Evolutionary conservation across 1,139 yeast species (phyloP).

Genomic region (Pichia sp.): DNA sequence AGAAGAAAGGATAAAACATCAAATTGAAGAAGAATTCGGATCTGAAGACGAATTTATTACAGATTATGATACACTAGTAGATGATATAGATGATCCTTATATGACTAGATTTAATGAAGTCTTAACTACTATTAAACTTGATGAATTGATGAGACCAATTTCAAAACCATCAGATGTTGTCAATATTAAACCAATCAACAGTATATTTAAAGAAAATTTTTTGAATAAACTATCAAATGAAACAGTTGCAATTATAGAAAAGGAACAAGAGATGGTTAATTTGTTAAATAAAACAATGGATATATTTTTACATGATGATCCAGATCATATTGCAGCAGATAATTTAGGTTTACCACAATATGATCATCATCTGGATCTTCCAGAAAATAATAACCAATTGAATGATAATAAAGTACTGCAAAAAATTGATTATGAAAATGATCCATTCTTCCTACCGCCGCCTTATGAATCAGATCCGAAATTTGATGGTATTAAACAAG

Average conservation of each 20-base stretch:
- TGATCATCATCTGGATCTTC: conserved; percentile 49
- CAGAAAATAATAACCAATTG: conserved; percentile 16
- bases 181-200: conserved; percentile 60
- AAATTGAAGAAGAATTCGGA: conserved; percentile 27
- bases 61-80: no score
- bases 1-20: conserved; percentile 23
- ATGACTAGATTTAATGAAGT: conserved; percentile 21
- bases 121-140: conserved; percentile 31
- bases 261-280: conserved; percentile 70
- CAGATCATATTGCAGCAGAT: conserved; percentile 57
- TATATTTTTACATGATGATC: conserved; percentile 81
- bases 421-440: conserved; percentile 23
- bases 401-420: no score
- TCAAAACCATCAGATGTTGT: conserved; percentile 75
- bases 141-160: conserved; percentile 67
- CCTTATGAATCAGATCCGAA: conserved; percentile 32
- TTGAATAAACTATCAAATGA: conserved; percentile 56
- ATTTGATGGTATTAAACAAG: conserved; percentile 40
- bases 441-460: conserved; percentile 65
- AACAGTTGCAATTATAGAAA: conserved; percentile 68
- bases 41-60: conserved; percentile 9
- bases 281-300: conserved; percentile 66
- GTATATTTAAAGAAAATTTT: conserved; percentile 51
- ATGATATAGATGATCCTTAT: conserved; percentile 33
- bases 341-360: conserved; percentile 61